These are phyloP conservation scores for Fragosphaeria purpurea DNA, from an alignment of 2,329 filamentous ascomycete genomes.

Conservation along the genomic window DNA sequence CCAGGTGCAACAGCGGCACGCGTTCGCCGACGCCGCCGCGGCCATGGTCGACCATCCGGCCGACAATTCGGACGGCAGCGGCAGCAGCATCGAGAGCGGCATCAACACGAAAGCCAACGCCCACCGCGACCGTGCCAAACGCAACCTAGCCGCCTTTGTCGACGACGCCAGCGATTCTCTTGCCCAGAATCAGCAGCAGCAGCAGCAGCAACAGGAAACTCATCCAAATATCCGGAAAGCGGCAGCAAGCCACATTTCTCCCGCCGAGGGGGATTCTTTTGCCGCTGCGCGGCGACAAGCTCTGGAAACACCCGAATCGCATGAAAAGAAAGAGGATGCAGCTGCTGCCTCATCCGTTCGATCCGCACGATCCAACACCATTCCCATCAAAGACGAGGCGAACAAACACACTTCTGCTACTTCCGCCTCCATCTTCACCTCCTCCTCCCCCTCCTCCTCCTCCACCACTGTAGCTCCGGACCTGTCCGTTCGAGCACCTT, in stretches of 20 bases:
- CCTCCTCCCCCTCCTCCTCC: background rate
- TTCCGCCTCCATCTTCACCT: too few relatives aligned
- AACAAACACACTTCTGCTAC: conserved; percentile 16
- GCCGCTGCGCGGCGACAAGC: conserved; percentile 13
- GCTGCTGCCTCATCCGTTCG: conserved; percentile 10
- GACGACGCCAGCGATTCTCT: conserved; percentile 9
- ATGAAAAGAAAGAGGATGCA: conserved; percentile 8
- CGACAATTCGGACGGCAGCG: background rate
- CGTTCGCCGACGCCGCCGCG: background rate
- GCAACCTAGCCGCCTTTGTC: background rate
- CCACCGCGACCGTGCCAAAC: background rate
- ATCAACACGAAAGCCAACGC: background rate
- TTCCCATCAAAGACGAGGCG: conserved; percentile 24
- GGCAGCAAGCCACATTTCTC: conserved; percentile 14
- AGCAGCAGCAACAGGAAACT: too few relatives aligned
- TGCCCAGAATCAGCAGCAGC: conserved; percentile 5
- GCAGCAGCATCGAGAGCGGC: background rate
- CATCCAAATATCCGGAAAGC: conserved; percentile 3
- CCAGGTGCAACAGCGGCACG: background rate
- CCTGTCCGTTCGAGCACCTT: conserved; percentile 84
- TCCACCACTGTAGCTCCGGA: conserved; percentile 91
- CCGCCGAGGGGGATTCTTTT: conserved; percentile 17
- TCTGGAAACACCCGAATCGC: conserved; percentile 16
- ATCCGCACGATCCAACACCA: conserved; percentile 22
- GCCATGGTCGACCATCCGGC: background rate